These are phyloP conservation scores for Tetracentron sinense DNA, from an alignment of 164 flowering plant species.

Conservation along the genomic window DNA sequence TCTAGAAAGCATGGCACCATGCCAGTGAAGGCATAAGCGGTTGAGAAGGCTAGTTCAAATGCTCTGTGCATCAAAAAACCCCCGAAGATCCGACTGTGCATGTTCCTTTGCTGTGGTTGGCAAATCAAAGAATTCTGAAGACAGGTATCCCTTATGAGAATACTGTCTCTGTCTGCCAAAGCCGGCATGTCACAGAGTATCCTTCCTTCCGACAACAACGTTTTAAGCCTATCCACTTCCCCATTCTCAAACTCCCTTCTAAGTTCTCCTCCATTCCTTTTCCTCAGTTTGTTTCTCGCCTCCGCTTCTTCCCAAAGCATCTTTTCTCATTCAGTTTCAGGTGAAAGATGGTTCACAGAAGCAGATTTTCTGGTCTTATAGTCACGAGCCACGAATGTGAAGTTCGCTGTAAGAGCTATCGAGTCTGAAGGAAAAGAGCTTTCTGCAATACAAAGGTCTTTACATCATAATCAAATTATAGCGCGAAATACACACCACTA, in stretches of 20 bases:
- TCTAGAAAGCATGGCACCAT: slow-evolving; percentile 67
- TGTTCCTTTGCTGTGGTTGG: slow-evolving; percentile 89
- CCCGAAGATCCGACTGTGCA: slow-evolving; percentile 87
- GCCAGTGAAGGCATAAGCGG: slow-evolving; percentile 79
- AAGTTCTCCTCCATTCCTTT: slow-evolving; percentile 42
- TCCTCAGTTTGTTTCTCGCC: slow-evolving; percentile 62
- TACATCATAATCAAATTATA: background rate
- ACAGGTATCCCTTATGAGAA: slow-evolving; percentile 68
- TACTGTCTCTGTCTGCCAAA: slow-evolving; percentile 86
- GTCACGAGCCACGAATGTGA: slow-evolving; percentile 92
- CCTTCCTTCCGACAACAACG: slow-evolving; percentile 82
- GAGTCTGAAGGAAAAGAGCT: slow-evolving; percentile 34
- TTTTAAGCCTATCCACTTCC: slow-evolving; percentile 41
- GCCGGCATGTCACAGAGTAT: slow-evolving; percentile 91
- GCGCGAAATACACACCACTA: no score
- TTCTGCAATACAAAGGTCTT: slow-evolving; percentile 31
- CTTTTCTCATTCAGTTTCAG: slow-evolving; percentile 72
- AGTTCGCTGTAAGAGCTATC: slow-evolving; percentile 70
- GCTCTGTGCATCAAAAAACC: slow-evolving; percentile 90
- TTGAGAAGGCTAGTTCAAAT: slow-evolving; percentile 82
- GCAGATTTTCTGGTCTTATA: slow-evolving; percentile 77
- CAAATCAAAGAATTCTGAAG: slow-evolving; percentile 77
- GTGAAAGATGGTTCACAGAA: slow-evolving; percentile 60
- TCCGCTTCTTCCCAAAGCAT: slow-evolving; percentile 72
- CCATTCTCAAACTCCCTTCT: slow-evolving; percentile 35